Evolutionary conservation across 257 asterid genomes (phyloP).

Genomic region (Scutellaria minor): DNA sequence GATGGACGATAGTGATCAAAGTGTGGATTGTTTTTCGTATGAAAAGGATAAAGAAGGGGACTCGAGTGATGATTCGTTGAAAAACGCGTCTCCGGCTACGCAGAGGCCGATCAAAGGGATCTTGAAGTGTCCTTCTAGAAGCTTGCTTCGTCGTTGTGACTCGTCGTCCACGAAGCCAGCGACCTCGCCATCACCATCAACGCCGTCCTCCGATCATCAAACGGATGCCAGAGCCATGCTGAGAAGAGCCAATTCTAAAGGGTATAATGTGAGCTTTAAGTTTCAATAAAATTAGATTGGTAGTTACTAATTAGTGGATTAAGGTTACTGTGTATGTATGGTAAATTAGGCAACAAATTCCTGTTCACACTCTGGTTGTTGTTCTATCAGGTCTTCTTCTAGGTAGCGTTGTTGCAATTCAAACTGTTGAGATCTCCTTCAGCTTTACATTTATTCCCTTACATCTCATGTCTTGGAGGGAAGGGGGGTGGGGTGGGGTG

Average conservation of each 20-base stretch:
- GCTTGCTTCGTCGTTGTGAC: conserved; percentile 33
- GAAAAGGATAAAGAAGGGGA: conserved; percentile 12
- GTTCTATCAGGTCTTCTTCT: conserved; percentile 27
- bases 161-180: conserved; percentile 24
- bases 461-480: conserved; percentile 23
- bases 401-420: conserved; percentile 36
- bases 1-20: background rate
- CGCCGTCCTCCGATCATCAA: conserved; percentile 19
- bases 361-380: conserved; percentile 23
- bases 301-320: conserved; percentile 8
- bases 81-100: conserved; percentile 1
- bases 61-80: conserved; percentile 32
- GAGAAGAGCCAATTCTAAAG: conserved; percentile 77
- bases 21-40: background rate
- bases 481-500: conserved; percentile 4
- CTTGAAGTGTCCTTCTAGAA: conserved; percentile 57
- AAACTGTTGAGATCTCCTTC: conserved; percentile 7
- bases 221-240: conserved; percentile 26
- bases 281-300: conserved; percentile 16
- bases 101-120: conserved; percentile 66
- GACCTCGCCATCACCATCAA: conserved; percentile 30
- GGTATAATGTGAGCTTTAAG: conserved; percentile 69
- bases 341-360: conserved; percentile 31
- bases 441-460: conserved; percentile 27
- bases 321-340: conserved; percentile 9